Conservation (phyloP, 1,284 basidiomycete species). For the Tausonia pullulans region DNA sequence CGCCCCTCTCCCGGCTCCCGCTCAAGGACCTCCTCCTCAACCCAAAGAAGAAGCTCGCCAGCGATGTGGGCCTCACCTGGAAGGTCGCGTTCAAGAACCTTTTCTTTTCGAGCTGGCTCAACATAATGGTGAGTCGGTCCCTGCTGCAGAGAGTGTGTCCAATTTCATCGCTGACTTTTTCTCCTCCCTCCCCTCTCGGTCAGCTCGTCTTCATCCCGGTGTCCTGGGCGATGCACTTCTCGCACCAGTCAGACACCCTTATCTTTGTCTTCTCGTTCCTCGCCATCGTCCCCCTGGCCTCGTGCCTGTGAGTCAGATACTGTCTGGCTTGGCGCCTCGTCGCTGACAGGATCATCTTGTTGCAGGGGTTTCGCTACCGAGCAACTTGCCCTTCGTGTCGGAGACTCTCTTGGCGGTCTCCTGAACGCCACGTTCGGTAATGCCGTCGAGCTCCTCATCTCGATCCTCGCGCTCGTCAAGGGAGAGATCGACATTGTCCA, state of each 20-base stretch:
- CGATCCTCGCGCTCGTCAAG: slow-evolving; percentile 54
- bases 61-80: slow-evolving; percentile 13
- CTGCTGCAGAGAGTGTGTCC: background rate
- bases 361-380: slow-evolving; percentile 19
- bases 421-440: slow-evolving; percentile 37
- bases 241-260: slow-evolving; percentile 43
- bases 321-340: too few species aligned
- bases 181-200: background rate
- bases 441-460: slow-evolving; percentile 19
- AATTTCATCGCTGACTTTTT: background rate
- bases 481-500: slow-evolving; percentile 75
- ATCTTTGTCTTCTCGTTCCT: slow-evolving; percentile 61
- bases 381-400: slow-evolving; percentile 22
- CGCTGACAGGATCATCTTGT: too few species aligned
- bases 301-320: slow-evolving; percentile 33
- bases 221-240: slow-evolving; percentile 60
- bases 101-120: background rate
- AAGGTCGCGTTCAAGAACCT: background rate
- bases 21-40: slow-evolving; percentile 3
- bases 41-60: slow-evolving; percentile 12
- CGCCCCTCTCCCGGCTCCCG: too few species aligned
- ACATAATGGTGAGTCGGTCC: background rate
- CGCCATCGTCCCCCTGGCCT: slow-evolving; percentile 37
- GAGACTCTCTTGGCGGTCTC: slow-evolving; percentile 36
- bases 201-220: slow-evolving; percentile 44